Base-by-base conservation (phyloP, 2,329 filamentous ascomycete species). In the Pseudogymnoascus sp. region DNA sequence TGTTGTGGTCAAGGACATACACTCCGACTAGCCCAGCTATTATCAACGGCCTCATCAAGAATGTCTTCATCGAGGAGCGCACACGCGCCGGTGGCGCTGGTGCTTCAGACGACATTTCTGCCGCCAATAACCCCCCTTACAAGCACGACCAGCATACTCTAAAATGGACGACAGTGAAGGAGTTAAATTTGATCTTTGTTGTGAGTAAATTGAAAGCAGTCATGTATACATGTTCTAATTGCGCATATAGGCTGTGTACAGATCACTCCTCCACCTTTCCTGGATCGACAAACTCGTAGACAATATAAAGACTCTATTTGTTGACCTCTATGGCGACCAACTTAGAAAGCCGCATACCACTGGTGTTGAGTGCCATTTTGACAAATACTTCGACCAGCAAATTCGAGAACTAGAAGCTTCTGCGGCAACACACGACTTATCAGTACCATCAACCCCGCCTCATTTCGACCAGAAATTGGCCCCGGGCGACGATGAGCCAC, bases 221-320 rank as follows among this genome's bases (percentile, higher is more conserved):
- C 14, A 31, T n/a, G 8, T 23, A 25, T 23, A 28, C 16, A 14
- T 31, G 37, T 54, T 41, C 61, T 64, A 36, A 63, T 37, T 21
- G 41, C 23, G 37, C 16, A 63, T 62, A 54, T 72, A 96, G 92
- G 95, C 93, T 68, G 95, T 99, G 68, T 99, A 99, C 77, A 90
- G 96, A 74, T 97, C 93, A 41, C 85, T 99, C 34, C 84, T 99
- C 31, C 93, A 97, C 76, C 85, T 99, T 7, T 93, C 90, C 11
- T 99, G 96, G 95, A 91, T 98, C 68, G 95, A 99, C 77, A 92
- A 95, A 75, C 87, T 99, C 60, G 86, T 99, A 69, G 93, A 97
- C 73, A 96, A 98, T 72, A 92, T 98, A 72, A 91, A 89, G 75
- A 92, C 90, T 8, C 87, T 99, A 36, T 99, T 98, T 73, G 83